phyloP scores from a whole-genome alignment of 2,329 filamentous ascomycete genomes.

The Pyrenophora teres region DNA sequence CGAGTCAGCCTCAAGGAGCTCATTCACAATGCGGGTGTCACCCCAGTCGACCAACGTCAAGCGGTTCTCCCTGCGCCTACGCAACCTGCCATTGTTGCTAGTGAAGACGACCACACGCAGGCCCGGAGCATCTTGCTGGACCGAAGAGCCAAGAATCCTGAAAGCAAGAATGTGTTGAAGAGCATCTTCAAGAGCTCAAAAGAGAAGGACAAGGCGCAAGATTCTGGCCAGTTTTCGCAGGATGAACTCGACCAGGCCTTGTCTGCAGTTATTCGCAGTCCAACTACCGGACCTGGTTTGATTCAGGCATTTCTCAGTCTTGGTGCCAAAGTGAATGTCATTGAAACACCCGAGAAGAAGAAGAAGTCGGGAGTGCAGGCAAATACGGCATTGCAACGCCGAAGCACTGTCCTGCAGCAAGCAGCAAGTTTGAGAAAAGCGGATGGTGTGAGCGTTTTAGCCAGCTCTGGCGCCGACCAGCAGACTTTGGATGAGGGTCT shows the following conservation, averaged over 20 bases:
- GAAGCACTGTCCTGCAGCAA: constrained; percentile 45
- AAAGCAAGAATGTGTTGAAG: constrained; percentile 40
- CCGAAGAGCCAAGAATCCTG: constrained; percentile 36
- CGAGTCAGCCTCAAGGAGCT: constrained; percentile 38
- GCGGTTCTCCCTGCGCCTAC: constrained; percentile 40
- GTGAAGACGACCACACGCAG: constrained; percentile 39
- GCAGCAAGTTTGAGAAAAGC: constrained; percentile 38
- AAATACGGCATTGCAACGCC: constrained; percentile 30
- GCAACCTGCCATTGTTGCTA: constrained; percentile 35
- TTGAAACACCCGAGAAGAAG: constrained; percentile 26
- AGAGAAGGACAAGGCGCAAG: constrained; percentile 41
- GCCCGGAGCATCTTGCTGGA: constrained; percentile 40
- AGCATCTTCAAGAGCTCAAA: constrained; percentile 44
- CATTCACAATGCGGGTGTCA: constrained; percentile 36
- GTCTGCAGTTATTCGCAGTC: constrained; percentile 39
- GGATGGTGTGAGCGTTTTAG: constrained; percentile 39
- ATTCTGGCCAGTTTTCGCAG: constrained; percentile 37
- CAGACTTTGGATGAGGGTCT: constrained; percentile 42
- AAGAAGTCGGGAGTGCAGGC: constrained; percentile 20
- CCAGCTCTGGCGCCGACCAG: constrained; percentile 43
- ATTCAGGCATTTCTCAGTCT: constrained; percentile 42
- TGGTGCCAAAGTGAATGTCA: constrained; percentile 43
- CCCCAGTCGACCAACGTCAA: constrained; percentile 30
- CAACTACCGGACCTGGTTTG: constrained; percentile 36
- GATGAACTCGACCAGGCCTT: constrained; percentile 44